Percentiles rank a stretch among this genome's conserved stretches.
phyloP scores from a whole-genome alignment of 2,329 filamentous ascomycete genomes.

The Lecanicillium sp. region DNA sequence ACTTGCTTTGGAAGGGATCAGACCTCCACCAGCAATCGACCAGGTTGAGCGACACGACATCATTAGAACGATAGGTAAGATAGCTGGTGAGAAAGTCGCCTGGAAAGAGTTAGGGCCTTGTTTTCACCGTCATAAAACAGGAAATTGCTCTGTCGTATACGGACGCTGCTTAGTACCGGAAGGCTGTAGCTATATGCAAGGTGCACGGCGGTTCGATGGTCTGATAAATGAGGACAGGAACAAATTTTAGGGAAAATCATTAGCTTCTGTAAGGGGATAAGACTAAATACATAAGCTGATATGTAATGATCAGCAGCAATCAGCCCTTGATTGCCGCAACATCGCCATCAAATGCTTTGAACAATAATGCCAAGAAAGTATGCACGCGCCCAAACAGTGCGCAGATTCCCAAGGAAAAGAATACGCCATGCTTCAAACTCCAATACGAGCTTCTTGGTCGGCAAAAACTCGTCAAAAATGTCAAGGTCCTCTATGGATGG shows the following conservation, averaged over 20 bases:
- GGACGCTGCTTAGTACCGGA: too few relatives aligned
- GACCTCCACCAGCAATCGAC: too few relatives aligned
- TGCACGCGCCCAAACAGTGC: constrained; percentile 4
- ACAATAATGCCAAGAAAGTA: not conserved
- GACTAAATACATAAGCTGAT: constrained; percentile 8
- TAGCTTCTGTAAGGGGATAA: not conserved
- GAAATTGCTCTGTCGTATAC: too few relatives aligned
- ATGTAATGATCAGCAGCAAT: constrained; percentile 11
- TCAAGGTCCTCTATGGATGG: not conserved
- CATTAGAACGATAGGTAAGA: constrained; percentile 3
- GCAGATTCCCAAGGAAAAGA: not conserved
- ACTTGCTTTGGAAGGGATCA: too few relatives aligned
- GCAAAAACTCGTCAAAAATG: not conserved
- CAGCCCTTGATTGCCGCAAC: constrained; percentile 12
- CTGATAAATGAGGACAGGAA: not conserved
- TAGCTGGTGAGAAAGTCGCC: too few relatives aligned
- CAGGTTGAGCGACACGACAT: too few relatives aligned
- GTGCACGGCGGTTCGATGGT: too few relatives aligned
- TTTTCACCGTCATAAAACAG: too few relatives aligned
- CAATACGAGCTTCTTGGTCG: not conserved
- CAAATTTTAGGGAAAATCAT: not conserved
- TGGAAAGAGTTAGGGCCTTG: too few relatives aligned
- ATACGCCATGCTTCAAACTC: constrained; percentile 12
- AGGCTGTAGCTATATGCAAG: too few relatives aligned
- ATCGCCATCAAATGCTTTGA: constrained; percentile 8